A percentile compares a stretch with the other conserved stretches of the same genome.
phyloP scores from a whole-genome alignment of 164 flowering plant species.

The Umbellularia californica region DNA sequence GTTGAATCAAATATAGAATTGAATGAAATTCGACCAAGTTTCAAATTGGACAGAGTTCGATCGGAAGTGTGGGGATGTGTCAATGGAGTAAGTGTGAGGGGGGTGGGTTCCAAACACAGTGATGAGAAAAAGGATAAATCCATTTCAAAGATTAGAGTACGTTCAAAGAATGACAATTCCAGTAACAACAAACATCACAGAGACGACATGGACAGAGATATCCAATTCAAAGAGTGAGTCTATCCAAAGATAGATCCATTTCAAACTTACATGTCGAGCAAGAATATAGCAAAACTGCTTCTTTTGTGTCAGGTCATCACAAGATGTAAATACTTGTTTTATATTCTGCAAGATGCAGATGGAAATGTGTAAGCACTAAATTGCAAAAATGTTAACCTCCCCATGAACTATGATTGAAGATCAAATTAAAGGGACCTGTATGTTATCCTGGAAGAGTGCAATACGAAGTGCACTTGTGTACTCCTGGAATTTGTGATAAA shows the following conservation, averaged over 20 bases:
- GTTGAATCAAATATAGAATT: too few relatives aligned
- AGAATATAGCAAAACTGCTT: slow-evolving; percentile 89
- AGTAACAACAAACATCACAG: not conserved
- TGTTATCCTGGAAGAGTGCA: slow-evolving; percentile 76
- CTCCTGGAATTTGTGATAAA: slow-evolving; percentile 84
- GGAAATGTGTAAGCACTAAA: slow-evolving; percentile 13
- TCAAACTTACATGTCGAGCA: slow-evolving; percentile 80
- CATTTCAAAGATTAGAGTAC: not conserved
- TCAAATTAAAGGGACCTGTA: slow-evolving; percentile 46
- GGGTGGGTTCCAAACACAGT: not conserved
- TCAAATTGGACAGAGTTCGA: too few relatives aligned
- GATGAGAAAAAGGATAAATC: not conserved
- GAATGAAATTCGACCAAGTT: too few relatives aligned
- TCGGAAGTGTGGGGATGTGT: too few relatives aligned
- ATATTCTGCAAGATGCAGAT: slow-evolving; percentile 58
- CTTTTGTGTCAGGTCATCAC: slow-evolving; percentile 54
- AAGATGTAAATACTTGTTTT: slow-evolving; percentile 62
- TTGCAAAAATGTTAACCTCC: not conserved
- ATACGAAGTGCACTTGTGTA: slow-evolving; percentile 84
- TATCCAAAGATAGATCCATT: too few relatives aligned
- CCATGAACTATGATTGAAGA: not conserved
- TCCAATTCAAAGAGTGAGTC: too few relatives aligned
- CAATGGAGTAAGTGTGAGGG: too few relatives aligned
- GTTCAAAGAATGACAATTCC: not conserved
- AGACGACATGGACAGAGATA: not conserved